Percentiles rank a stretch among this genome's conserved stretches.
phyloP scores from a whole-genome alignment of 23 red algal species.

The Cyanidium caldarium region DNA sequence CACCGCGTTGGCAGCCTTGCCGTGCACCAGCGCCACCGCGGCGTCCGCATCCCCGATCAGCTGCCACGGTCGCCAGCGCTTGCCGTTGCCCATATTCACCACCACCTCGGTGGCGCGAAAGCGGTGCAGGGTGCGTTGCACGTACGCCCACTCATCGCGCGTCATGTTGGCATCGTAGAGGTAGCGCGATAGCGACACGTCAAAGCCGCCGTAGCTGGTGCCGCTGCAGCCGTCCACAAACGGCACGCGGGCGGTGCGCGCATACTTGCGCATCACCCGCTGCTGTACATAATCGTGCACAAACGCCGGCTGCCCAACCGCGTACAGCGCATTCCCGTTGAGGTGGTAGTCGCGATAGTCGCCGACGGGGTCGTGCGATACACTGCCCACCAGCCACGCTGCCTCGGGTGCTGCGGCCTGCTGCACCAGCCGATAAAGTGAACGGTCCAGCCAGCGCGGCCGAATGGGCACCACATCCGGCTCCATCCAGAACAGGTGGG shows the following conservation, averaged over 20 bases:
- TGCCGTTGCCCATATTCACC: constrained; percentile 4
- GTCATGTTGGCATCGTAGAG: background rate
- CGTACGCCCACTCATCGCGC: constrained; percentile 16
- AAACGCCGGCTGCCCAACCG: background rate
- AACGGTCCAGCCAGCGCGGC: constrained; percentile 5
- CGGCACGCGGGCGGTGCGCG: background rate
- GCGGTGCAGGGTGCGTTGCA: background rate
- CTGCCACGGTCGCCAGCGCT: background rate
- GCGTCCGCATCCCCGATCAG: background rate
- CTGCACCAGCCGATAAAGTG: too few species aligned
- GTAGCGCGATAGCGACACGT: constrained; percentile 5
- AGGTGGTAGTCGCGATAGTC: constrained; percentile 18
- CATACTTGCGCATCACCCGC: background rate
- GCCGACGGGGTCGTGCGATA: background rate
- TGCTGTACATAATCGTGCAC: background rate
- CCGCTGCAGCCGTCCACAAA: constrained; percentile 5
- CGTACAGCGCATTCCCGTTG: constrained; percentile 20
- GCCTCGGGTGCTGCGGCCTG: background rate
- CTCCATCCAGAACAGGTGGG: constrained; percentile 11
- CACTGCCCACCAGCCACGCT: background rate
- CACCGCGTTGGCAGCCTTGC: background rate
- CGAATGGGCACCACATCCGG: constrained; percentile 16
- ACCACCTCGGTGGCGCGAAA: constrained; percentile 1
- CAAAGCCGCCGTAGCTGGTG: constrained; percentile 12
- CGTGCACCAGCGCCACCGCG: background rate